Percentiles rank a stretch among this genome's conserved stretches.
phyloP scores from a whole-genome alignment of 2,329 filamentous ascomycete species.

The Penicillium sp. region DNA sequence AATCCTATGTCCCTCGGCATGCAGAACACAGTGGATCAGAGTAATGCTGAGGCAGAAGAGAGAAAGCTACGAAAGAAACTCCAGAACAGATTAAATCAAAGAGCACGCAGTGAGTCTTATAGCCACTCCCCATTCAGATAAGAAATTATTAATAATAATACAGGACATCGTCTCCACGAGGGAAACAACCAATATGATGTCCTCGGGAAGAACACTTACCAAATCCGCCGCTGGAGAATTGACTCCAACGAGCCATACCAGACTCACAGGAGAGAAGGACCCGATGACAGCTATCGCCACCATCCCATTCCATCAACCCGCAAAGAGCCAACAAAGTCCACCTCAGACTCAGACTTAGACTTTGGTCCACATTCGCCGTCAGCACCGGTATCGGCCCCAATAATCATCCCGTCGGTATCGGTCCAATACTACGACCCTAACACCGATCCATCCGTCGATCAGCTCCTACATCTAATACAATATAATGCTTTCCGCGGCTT shows the following conservation, averaged over 20 bases:
- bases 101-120: constrained; percentile 14
- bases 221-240: constrained; percentile 14
- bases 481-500: constrained; percentile 29
- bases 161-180: constrained; percentile 7
- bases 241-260: not conserved
- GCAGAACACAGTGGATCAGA: not conserved
- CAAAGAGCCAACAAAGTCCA: not conserved
- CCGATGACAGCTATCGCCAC: not conserved
- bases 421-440: not conserved
- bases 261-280: not conserved
- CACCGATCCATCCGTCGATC: constrained; percentile 15
- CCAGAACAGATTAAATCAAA: constrained; percentile 18
- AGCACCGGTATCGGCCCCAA: not conserved
- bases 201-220: not conserved
- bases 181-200: not conserved
- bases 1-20: not conserved
- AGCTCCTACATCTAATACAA: constrained; percentile 27
- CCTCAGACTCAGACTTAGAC: not conserved
- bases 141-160: too few species aligned
- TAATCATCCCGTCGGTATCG: not conserved
- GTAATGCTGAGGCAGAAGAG: constrained; percentile 28
- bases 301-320: not conserved
- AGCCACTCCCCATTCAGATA: not conserved
- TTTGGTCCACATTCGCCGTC: not conserved
- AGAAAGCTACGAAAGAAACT: constrained; percentile 9